Evolutionary conservation across 495 filamentous ascomycete species (phyloP), one percentile per base, ranked within the genome.

Genomic region (Aspergillus leporis): DNA sequence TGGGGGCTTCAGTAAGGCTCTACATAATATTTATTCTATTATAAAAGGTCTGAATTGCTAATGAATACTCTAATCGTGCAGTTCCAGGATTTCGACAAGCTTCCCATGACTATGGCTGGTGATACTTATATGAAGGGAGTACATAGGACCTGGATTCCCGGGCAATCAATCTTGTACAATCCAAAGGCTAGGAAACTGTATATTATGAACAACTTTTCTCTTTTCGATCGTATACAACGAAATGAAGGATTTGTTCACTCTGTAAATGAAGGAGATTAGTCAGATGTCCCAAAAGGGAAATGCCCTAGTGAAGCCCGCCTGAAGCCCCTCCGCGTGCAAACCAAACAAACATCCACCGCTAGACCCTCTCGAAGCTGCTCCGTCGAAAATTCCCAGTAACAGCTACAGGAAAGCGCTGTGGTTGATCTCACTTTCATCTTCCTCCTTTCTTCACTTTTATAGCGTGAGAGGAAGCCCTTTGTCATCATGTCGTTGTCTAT

Each of bases 401-500:
- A 69, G 66, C 73, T 69, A 59, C 38, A 63, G 62, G 59, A 60
- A 64, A 62, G 62, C 64, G 56, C 59, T 52, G 61, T 66, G 61
- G 58, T 53, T 63, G 58, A 57, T 59, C 60, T 52, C 56, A 61
- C 43, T 60, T 54, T 34, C 56, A 36, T 61, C 53, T 61, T 41
- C 59, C 47, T 54, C 55, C 66, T 59, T 55, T 64, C 65, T 66
- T 59, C 41, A 45, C 63, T 71, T 65, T 59, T 60, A 61, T 66
- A 38, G 40, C 49, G 52, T 55, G 38, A 55, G 60, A 64, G 68
- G 68, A 69, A 65, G 66, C 59, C 63, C 67, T 64, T 52, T 49
- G 50, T 65, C 71, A 84, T 65, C 66, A 98, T 98, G 94, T 98
- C 94, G 69, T 85, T 98, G 67, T 89, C 93, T 70, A 91, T 98